A percentile compares a stretch with the other conserved stretches of the same genome.
These are phyloP conservation scores for Aspergillus glaucus DNA, from an alignment of 2,329 filamentous ascomycete genomes.

Conservation along the genomic window DNA sequence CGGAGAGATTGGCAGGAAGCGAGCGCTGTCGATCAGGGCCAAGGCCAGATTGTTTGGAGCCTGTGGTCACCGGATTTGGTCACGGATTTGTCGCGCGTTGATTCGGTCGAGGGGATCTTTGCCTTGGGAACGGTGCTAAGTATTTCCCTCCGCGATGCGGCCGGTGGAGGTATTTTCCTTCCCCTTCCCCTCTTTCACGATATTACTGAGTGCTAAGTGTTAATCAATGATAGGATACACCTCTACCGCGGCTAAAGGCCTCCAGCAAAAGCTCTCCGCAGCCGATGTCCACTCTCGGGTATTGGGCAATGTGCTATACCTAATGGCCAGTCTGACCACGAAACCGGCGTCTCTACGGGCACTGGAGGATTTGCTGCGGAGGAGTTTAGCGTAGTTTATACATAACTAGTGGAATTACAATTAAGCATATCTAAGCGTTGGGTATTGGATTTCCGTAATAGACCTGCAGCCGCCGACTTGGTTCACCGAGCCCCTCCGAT, in stretches of 20 bases:
- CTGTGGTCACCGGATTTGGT: constrained; percentile 62
- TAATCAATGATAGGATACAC: constrained; percentile 43
- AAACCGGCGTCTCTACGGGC: constrained; percentile 34
- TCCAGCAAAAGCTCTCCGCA: constrained; percentile 46
- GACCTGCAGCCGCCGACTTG: neutral
- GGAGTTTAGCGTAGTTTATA: constrained; percentile 21
- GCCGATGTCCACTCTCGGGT: constrained; percentile 52
- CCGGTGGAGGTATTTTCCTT: constrained; percentile 37
- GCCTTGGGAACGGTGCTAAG: constrained; percentile 70
- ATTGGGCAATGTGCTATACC: constrained; percentile 55
- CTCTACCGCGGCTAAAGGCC: constrained; percentile 48
- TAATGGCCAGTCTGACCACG: constrained; percentile 54
- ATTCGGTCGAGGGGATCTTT: constrained; percentile 59
- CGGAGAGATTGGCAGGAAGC: constrained; percentile 42
- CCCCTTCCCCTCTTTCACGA: neutral
- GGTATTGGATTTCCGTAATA: neutral
- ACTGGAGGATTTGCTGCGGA: constrained; percentile 37
- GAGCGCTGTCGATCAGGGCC: neutral
- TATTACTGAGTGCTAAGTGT: neutral
- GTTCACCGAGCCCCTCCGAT: neutral
- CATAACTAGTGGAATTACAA: neutral
- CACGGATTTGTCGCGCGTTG: constrained; percentile 50
- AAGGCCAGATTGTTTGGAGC: constrained; percentile 51
- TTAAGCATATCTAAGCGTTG: neutral
- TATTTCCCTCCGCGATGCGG: constrained; percentile 50